These are phyloP conservation scores for Hypoxylon sp. DNA, from an alignment of 2,329 filamentous ascomycete species.

Conservation along the genomic window DNA sequence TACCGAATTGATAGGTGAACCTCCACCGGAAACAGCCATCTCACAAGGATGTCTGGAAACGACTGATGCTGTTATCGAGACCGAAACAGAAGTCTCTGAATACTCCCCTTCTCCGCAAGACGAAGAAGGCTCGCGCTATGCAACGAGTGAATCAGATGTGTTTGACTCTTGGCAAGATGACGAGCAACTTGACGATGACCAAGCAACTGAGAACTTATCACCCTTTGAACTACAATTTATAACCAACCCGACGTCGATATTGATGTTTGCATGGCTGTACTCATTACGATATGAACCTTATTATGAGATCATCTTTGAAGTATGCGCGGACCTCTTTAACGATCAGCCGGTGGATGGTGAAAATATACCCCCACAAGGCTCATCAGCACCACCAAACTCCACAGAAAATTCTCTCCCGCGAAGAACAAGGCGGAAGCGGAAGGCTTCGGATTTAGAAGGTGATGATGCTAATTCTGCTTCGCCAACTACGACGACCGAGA, in stretches of 20 bases:
- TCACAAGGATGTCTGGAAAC: background rate
- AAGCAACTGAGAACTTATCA: background rate
- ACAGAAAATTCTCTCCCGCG: background rate
- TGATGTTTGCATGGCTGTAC: constrained; percentile 1
- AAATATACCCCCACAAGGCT: background rate
- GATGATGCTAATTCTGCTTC: background rate
- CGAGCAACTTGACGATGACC: background rate
- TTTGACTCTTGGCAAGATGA: background rate
- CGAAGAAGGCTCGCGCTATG: background rate
- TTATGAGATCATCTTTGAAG: background rate
- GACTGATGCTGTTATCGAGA: background rate
- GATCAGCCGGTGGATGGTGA: background rate
- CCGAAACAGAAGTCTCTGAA: background rate
- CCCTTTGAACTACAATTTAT: background rate
- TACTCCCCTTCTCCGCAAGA: too few species aligned
- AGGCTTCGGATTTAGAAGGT: background rate
- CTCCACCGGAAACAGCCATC: too few species aligned
- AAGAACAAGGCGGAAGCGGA: background rate
- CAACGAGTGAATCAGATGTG: background rate
- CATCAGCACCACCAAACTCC: background rate
- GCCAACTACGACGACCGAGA: background rate
- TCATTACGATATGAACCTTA: background rate
- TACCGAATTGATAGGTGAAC: too few species aligned
- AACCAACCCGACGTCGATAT: background rate
- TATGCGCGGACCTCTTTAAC: background rate